Evolutionary conservation across 495 filamentous ascomycete genomes (phyloP).

Genomic region (Penicillium verhagenii): DNA sequence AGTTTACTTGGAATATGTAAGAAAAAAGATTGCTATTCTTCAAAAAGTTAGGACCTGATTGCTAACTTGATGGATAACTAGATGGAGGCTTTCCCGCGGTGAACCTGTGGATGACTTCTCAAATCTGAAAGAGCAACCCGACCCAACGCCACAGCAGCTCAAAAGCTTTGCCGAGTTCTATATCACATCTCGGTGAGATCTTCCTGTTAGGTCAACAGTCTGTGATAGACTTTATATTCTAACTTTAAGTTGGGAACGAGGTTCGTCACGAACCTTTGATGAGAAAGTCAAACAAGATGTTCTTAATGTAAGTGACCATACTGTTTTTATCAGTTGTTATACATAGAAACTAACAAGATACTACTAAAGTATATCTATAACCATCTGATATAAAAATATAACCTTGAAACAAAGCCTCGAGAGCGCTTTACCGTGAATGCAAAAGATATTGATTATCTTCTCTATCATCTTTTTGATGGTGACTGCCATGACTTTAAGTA

Average conservation of each 20-base stretch:
- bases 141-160: constrained; percentile 2
- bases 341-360: background rate
- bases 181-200: constrained; percentile 3
- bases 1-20: constrained; percentile 14
- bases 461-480: constrained; percentile 15
- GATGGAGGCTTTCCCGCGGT: constrained; percentile 15
- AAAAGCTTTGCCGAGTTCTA: constrained; percentile 16
- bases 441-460: constrained; percentile 22
- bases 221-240: constrained; percentile 13
- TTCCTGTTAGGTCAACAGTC: constrained; percentile 2
- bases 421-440: constrained; percentile 15
- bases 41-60: too few relatives aligned
- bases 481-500: constrained; percentile 24
- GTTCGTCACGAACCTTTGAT: constrained; percentile 6
- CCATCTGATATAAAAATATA: constrained; percentile 14
- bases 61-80: constrained; percentile 1
- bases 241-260: constrained; percentile 11
- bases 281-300: constrained; percentile 8
- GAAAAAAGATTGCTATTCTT: background rate
- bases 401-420: constrained; percentile 17
- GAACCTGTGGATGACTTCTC: constrained; percentile 4
- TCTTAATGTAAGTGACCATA: constrained; percentile 8
- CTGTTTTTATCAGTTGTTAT: background rate
- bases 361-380: constrained; percentile 12
- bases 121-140: constrained; percentile 6